phyloP scores from a whole-genome alignment of 106 monocot genomes.

The Cymbidium sinense region DNA sequence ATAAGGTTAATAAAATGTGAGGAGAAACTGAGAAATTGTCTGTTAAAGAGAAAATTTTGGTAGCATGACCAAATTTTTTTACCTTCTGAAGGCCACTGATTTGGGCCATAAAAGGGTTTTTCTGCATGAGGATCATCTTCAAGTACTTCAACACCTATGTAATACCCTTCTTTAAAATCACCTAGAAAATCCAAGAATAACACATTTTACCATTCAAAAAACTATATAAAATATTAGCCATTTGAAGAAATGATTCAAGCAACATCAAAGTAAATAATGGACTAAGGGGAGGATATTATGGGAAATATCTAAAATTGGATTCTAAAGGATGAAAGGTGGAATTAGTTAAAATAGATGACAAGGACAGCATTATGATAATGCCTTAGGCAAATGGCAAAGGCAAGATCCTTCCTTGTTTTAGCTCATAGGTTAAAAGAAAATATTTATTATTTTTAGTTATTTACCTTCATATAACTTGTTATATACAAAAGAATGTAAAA shows the following conservation, averaged over 20 bases:
- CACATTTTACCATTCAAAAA: neutral
- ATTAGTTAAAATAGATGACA: neutral
- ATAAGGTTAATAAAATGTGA: neutral
- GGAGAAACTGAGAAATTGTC: neutral
- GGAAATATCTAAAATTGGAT: neutral
- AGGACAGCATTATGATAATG: neutral
- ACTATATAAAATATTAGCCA: neutral
- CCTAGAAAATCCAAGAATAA: slow-evolving; percentile 28
- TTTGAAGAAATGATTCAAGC: neutral
- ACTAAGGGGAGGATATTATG: neutral
- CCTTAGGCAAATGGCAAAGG: neutral
- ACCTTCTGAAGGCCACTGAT: slow-evolving; percentile 87
- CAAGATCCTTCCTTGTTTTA: neutral
- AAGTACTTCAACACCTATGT: slow-evolving; percentile 73
- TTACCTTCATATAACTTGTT: too few species aligned
- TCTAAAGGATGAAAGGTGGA: neutral
- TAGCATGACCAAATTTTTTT: neutral
- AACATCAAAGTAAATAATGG: neutral
- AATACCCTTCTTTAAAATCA: slow-evolving; percentile 89
- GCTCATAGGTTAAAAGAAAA: neutral
- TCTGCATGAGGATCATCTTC: slow-evolving; percentile 55
- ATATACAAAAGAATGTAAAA: too few species aligned
- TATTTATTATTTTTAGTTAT: too few species aligned
- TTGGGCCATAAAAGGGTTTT: slow-evolving; percentile 89
- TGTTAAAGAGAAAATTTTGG: neutral